Evolutionary conservation across 768 basidiomycete genomes (phyloP).

Genomic region (Infundibulicybe gibba): DNA sequence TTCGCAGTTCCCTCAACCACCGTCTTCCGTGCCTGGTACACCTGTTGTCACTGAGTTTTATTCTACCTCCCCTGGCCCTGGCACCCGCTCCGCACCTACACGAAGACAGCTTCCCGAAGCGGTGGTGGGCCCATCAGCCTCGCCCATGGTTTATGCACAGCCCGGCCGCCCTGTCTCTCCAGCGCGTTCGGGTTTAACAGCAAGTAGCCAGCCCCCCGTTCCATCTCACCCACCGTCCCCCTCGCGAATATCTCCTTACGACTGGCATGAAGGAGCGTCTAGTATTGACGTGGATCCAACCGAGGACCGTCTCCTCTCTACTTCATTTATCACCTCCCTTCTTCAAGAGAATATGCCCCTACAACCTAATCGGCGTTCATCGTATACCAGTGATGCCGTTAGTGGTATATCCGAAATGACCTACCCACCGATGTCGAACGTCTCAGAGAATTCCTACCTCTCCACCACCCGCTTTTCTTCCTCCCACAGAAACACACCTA

Average conservation of each 20-base stretch:
- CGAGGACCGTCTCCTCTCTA: conserved; percentile 55
- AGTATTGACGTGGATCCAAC: conserved; percentile 52
- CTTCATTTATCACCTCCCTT: conserved; percentile 58
- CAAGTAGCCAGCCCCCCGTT: not conserved
- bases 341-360: conserved; percentile 39
- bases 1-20: conserved; percentile 53
- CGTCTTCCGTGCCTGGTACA: conserved; percentile 40
- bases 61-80: conserved; percentile 22
- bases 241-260: conserved; percentile 35
- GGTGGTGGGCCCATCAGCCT: not conserved
- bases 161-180: no score
- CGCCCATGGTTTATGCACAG: not conserved
- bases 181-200: no score
- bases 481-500: conserved; percentile 6
- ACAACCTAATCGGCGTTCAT: conserved; percentile 22
- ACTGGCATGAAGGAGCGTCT: conserved; percentile 63
- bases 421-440: conserved; percentile 39
- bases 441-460: not conserved
- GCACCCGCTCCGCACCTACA: not conserved
- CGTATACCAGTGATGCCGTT: conserved; percentile 35
- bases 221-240: conserved; percentile 11
- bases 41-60: conserved; percentile 30
- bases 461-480: conserved; percentile 4
- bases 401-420: conserved; percentile 55
- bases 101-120: not conserved